These are phyloP conservation scores for Theobroma cacao DNA, from an alignment of 345 rosid species.

Conservation along the genomic window DNA sequence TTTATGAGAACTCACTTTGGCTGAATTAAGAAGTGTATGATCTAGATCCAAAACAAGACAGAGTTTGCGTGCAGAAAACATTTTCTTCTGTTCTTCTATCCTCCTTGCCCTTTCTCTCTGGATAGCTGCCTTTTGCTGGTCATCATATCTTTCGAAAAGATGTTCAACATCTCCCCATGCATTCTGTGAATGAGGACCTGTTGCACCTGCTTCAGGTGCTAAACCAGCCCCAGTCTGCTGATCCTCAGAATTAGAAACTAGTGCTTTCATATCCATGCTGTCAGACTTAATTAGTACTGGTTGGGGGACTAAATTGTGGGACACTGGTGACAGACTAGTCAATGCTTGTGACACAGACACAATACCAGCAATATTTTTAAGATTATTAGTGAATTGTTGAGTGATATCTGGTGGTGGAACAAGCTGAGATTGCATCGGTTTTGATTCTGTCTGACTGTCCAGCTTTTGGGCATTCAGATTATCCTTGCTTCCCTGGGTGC, in stretches of 20 bases:
- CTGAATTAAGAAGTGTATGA: constrained; percentile 98
- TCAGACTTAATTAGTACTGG: constrained; percentile 37
- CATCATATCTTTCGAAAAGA: constrained; percentile 88
- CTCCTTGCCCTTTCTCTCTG: constrained; percentile 92
- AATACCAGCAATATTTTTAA: constrained; percentile 59
- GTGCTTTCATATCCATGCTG: constrained; percentile 34
- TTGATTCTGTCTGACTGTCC: constrained; percentile 37
- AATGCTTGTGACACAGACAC: constrained; percentile 56
- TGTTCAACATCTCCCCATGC: constrained; percentile 92
- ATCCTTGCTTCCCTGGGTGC: constrained; percentile 33
- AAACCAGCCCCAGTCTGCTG: constrained; percentile 33
- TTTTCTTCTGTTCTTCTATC: constrained; percentile 91
- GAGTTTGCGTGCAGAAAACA: constrained; percentile 85
- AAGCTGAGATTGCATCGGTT: constrained; percentile 34
- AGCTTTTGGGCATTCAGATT: constrained; percentile 28
- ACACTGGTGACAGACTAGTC: constrained; percentile 30
- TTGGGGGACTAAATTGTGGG: constrained; percentile 39
- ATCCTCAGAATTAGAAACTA: constrained; percentile 30
- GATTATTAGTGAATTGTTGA: constrained; percentile 61
- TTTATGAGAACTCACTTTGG: constrained; percentile 54
- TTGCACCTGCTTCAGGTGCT: constrained; percentile 34
- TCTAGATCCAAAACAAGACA: constrained; percentile 97
- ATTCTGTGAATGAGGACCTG: constrained; percentile 47
- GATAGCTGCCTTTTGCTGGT: constrained; percentile 81
- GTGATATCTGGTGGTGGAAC: constrained; percentile 54